Evolutionary conservation across 73 alveolate genomes (phyloP).

Genomic region (Paramecium octaurelia): DNA sequence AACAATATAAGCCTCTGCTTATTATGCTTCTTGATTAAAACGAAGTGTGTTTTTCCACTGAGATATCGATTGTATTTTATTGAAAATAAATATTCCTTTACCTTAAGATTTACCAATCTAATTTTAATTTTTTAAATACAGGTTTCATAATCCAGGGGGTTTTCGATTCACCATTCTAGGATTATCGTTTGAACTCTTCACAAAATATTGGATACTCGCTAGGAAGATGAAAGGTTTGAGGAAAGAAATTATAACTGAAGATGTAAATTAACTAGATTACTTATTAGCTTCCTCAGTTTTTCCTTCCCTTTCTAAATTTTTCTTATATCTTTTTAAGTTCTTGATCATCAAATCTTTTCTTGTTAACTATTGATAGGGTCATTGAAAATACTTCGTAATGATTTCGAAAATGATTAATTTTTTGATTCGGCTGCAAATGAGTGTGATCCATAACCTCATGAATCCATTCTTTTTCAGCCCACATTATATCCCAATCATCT

Average conservation of each 20-base stretch:
- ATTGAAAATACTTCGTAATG: constrained; percentile 80
- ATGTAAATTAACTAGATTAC: constrained; percentile 50
- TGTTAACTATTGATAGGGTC: constrained; percentile 62
- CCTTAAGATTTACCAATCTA: constrained; percentile 97
- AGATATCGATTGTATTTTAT: constrained; percentile 88
- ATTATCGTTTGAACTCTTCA: constrained; percentile 97
- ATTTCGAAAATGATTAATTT: constrained; percentile 96
- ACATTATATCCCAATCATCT: constrained; percentile 97
- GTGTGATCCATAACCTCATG: constrained; percentile 94
- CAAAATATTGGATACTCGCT: constrained; percentile 98
- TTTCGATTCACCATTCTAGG: constrained; percentile 69
- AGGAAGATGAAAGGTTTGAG: constrained; percentile 97
- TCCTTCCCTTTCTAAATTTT: constrained; percentile 94
- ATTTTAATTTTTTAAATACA: constrained; percentile 46
- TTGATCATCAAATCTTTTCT: constrained; percentile 98
- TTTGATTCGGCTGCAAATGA: constrained; percentile 90
- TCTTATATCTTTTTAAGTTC: constrained; percentile 93
- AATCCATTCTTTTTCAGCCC: constrained; percentile 98
- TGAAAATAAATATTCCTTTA: constrained; percentile 98
- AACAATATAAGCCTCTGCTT: constrained; percentile 68
- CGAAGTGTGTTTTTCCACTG: constrained; percentile 96
- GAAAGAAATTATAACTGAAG: constrained; percentile 85
- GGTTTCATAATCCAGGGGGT: constrained; percentile 99
- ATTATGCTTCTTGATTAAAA: constrained; percentile 96
- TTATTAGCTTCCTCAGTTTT: constrained; percentile 91